Evolutionary conservation across 495 filamentous ascomycete species (phyloP), one percentile per base, ranked within the genome.

Genomic region (Aspergillus incahuasiensis): DNA sequence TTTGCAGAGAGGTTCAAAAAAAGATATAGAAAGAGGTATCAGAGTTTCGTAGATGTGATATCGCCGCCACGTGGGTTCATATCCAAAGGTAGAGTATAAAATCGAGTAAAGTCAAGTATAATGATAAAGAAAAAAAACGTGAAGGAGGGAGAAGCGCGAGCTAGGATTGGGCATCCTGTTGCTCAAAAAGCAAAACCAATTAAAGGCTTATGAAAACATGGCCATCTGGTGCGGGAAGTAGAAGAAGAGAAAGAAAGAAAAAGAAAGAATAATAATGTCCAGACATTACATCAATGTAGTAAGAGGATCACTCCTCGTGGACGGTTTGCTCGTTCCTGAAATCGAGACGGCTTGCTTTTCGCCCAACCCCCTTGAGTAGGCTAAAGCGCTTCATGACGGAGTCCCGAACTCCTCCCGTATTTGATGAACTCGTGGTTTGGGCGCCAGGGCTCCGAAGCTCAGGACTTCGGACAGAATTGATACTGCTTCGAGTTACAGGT

Each of bases 331-430:
- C 66, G 34, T 48, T 42, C 47, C 47, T 65, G 42, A 78, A 75
- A 61, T 78, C 74, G 55, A 71, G 63, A 24, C 73, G 75, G 57
- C 75, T 78, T 52, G 45, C 61, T 63, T 78, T 78, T 42, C 71
- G 69, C 19, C 73, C 68, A 48, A 78, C 69, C 12, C 73, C 74
- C 56, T 73, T 76, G 52, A 77, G 64, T 19, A 76, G 58, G 57
- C 75, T 78, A 60, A 77, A 74, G 56, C 75, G 64, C 52, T 72
- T 78, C 64, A 73, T 69, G 19, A 80, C 70, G 47, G 76, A 78
- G 54, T 78, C 76, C 39, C 73, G 68, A 48, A 68, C 66, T 34
- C 66, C 67, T n/a, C 60, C 55, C 18, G 49, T 21, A 42, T 59
- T 55, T 35, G 60, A 34, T 19, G 60, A 34, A 18, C 46, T 43